Conservation (phyloP, 768 basidiomycete genomes). For the Serendipita sp. region DNA sequence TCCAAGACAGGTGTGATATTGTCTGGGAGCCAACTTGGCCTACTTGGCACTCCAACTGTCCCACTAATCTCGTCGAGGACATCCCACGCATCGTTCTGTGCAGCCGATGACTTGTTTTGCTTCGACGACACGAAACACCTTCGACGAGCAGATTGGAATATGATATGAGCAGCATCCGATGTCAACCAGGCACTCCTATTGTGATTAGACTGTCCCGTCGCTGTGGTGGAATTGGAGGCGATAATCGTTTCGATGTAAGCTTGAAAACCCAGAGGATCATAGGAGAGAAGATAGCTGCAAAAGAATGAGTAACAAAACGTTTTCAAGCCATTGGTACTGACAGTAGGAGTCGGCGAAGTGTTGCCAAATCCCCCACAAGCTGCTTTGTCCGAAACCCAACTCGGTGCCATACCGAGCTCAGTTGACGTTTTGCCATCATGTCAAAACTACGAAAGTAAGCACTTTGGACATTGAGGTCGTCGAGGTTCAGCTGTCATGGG, state of each 20-base stretch:
- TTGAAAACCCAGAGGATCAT: slow-evolving; percentile 83
- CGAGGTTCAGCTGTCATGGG: slow-evolving; percentile 65
- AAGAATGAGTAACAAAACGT: background rate
- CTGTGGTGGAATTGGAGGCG: slow-evolving; percentile 37
- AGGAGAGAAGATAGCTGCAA: slow-evolving; percentile 65
- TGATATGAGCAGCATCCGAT: slow-evolving; percentile 77
- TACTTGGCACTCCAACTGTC: slow-evolving; percentile 16
- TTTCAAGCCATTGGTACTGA: slow-evolving; percentile 23
- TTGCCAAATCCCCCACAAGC: slow-evolving; percentile 75
- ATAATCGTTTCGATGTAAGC: slow-evolving; percentile 81
- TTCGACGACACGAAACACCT: slow-evolving; percentile 49
- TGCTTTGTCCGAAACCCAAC: slow-evolving; percentile 87
- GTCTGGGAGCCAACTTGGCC: slow-evolving; percentile 51
- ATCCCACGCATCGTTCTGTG: slow-evolving; percentile 63
- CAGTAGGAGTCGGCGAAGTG: slow-evolving; percentile 68
- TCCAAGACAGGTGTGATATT: slow-evolving; percentile 78
- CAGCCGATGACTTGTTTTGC: slow-evolving; percentile 24
- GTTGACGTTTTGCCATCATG: slow-evolving; percentile 66
- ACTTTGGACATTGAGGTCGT: slow-evolving; percentile 82
- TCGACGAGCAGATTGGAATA: slow-evolving; percentile 65
- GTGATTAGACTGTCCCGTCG: slow-evolving; percentile 38
- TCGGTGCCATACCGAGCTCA: slow-evolving; percentile 94
- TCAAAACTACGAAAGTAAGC: slow-evolving; percentile 93
- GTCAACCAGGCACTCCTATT: slow-evolving; percentile 81
- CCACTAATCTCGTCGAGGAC: slow-evolving; percentile 50